Conservation (phyloP, 208 protist genomes). For the Wallacemonas sp. region DNA sequence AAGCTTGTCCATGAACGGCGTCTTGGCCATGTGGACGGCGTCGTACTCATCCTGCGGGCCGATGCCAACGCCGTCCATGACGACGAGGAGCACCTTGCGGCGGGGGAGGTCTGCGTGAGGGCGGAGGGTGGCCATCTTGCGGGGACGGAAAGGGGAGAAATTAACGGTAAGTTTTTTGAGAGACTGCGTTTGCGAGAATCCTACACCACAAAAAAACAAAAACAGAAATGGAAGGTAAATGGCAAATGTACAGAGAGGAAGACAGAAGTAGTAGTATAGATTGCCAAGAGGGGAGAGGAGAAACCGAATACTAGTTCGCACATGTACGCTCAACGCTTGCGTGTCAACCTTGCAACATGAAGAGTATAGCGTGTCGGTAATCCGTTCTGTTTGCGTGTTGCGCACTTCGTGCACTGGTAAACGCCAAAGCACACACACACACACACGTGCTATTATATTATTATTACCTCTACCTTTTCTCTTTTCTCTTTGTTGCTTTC, state of each 20-base stretch:
- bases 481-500: too few relatives aligned
- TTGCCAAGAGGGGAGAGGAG: neutral
- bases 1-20: constrained; percentile 80
- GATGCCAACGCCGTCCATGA: constrained; percentile 91
- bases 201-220: neutral
- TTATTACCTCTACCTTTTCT: too few relatives aligned
- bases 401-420: too few relatives aligned
- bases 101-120: constrained; percentile 71
- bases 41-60: constrained; percentile 90
- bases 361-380: too few relatives aligned
- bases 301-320: neutral
- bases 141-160: neutral
- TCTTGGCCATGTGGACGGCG: constrained; percentile 91
- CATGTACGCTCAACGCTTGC: neutral
- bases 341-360: too few relatives aligned
- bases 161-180: constrained; percentile 7
- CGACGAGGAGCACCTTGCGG: constrained; percentile 81
- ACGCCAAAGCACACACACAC: too few relatives aligned
- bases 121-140: constrained; percentile 56
- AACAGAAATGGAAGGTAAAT: neutral
- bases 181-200: constrained; percentile 12
- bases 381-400: too few relatives aligned
- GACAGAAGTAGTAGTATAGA: neutral
- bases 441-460: too few relatives aligned
- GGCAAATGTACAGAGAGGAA: constrained; percentile 4